Percentiles rank a stretch among this genome's conserved stretches.
These are phyloP conservation scores for Physcia stellaris DNA, from an alignment of 495 filamentous ascomycete species.

Conservation along the genomic window DNA sequence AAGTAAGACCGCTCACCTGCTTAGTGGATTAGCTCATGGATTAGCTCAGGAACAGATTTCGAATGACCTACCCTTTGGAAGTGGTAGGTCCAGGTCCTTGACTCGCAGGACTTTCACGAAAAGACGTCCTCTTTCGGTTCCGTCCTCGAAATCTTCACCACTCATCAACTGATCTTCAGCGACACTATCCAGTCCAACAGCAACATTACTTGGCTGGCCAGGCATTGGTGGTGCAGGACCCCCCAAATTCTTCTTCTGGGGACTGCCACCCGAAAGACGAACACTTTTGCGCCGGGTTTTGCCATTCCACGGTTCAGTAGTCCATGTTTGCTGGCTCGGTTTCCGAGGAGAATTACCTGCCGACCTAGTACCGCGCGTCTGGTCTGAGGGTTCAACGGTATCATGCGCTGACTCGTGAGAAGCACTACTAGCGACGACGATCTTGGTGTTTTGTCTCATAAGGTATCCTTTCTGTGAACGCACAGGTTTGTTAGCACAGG, in stretches of 20 bases:
- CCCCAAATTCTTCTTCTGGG: conserved; percentile 47
- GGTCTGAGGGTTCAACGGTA: conserved; percentile 35
- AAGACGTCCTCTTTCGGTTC: conserved; percentile 76
- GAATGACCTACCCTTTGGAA: conserved; percentile 64
- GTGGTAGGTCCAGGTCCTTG: conserved; percentile 82
- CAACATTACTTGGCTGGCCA: conserved; percentile 70
- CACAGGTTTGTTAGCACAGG: conserved; percentile 41
- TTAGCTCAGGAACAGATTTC: neutral
- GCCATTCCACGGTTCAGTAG: conserved; percentile 90
- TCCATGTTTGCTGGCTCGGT: conserved; percentile 73
- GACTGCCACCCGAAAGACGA: conserved; percentile 41
- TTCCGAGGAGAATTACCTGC: conserved; percentile 64
- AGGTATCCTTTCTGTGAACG: conserved; percentile 85
- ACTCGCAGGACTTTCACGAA: conserved; percentile 97
- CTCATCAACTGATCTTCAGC: conserved; percentile 45
- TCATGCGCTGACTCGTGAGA: conserved; percentile 32
- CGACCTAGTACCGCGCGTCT: conserved; percentile 42
- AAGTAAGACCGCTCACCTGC: conserved; percentile 82
- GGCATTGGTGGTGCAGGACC: conserved; percentile 72
- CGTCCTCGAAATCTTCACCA: conserved; percentile 50
- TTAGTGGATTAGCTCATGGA: conserved; percentile 18
- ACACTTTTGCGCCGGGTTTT: conserved; percentile 56
- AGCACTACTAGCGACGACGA: conserved; percentile 75
- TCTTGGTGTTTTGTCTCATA: conserved; percentile 96
- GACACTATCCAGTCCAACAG: conserved; percentile 42